These are phyloP conservation scores for Nicotiana noctiflora DNA, from an alignment of 257 asterid species.

Conservation along the genomic window DNA sequence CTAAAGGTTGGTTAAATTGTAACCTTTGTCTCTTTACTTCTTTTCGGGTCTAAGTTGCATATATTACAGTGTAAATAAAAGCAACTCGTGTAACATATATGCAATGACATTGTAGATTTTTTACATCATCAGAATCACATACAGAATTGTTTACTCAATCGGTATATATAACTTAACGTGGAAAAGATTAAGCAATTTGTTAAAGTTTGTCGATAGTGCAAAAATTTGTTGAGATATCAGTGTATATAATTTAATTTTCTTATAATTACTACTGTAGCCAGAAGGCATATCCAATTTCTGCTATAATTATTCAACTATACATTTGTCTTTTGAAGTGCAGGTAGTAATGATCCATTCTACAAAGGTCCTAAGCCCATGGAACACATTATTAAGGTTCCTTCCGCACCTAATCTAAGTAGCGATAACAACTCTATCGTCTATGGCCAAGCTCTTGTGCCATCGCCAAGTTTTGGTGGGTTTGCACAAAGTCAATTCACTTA, in stretches of 20 bases:
- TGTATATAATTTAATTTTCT: background rate
- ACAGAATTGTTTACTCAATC: background rate
- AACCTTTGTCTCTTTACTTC: background rate
- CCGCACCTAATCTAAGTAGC: slow-evolving; percentile 22
- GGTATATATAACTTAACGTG: background rate
- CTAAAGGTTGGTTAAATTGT: slow-evolving; percentile 18
- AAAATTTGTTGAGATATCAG: background rate
- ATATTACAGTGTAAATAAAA: background rate
- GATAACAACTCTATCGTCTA: slow-evolving; percentile 26
- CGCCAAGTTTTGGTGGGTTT: slow-evolving; percentile 41
- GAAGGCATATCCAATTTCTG: background rate
- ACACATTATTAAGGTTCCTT: slow-evolving; percentile 23
- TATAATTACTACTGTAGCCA: background rate
- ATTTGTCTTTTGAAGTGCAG: background rate
- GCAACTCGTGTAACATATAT: background rate
- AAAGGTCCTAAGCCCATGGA: slow-evolving; percentile 21
- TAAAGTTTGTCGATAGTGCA: too few species aligned
- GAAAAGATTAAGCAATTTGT: background rate
- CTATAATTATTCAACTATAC: background rate
- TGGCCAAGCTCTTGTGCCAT: slow-evolving; percentile 17
- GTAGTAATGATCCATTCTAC: slow-evolving; percentile 19
- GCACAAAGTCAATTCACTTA: slow-evolving; percentile 48
- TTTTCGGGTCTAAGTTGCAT: background rate
- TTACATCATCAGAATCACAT: background rate
- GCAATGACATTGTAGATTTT: background rate